Evolutionary conservation across 2,329 filamentous ascomycete species (phyloP).

Genomic region (Ceratocystiopsis sp.): DNA sequence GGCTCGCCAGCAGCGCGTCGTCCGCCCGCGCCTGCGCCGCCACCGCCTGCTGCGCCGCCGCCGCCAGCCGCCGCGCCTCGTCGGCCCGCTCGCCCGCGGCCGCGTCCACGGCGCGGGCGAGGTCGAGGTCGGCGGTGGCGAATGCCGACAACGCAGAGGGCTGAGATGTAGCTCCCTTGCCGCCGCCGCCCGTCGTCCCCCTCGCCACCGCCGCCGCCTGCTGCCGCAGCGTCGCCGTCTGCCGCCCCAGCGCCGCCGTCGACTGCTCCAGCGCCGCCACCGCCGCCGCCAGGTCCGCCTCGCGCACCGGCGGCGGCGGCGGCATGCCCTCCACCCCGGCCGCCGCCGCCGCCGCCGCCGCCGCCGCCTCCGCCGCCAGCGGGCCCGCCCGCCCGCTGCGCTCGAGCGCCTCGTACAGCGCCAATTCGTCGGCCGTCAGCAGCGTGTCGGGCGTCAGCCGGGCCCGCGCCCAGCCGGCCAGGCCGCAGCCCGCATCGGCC

Average conservation of each 20-base stretch:
- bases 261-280: constrained; percentile 47
- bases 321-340: constrained; percentile 13
- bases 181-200: constrained; percentile 23
- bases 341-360: background rate
- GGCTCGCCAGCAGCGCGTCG: constrained; percentile 44
- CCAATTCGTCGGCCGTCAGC: constrained; percentile 35
- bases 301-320: constrained; percentile 32
- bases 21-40: constrained; percentile 39
- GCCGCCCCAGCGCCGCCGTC: constrained; percentile 45
- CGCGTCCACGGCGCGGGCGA: constrained; percentile 29
- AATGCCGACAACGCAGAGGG: no score
- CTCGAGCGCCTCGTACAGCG: constrained; percentile 33
- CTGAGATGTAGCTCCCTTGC: no score
- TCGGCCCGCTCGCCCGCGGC: constrained; percentile 32
- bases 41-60: constrained; percentile 29
- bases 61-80: constrained; percentile 27
- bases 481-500: constrained; percentile 17
- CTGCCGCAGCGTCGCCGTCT: constrained; percentile 41
- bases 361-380: constrained; percentile 19
- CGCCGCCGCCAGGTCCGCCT: constrained; percentile 42
- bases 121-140: no score
- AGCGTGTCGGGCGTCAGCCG: constrained; percentile 34
- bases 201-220: constrained; percentile 45
- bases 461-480: constrained; percentile 28
- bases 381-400: constrained; percentile 29